Percentiles rank a stretch among this genome's conserved stretches.
phyloP scores from a whole-genome alignment of 1,284 basidiomycete genomes.

The Ceratobasidium papillatum region DNA sequence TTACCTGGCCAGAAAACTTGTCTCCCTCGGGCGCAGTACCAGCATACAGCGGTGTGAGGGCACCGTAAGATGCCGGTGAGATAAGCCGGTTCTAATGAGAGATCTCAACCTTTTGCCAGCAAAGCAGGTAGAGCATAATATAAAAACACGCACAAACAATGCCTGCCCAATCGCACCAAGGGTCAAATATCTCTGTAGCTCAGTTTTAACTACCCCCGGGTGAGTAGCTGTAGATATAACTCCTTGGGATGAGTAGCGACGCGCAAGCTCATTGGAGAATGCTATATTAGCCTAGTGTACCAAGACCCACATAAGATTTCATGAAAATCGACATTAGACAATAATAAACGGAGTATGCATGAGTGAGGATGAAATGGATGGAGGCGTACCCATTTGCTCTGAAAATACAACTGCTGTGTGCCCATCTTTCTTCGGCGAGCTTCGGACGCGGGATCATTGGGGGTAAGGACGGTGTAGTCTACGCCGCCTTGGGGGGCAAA shows the following conservation, averaged over 20 bases:
- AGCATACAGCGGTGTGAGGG: conserved; percentile 42
- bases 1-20: conserved; percentile 38
- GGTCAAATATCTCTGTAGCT: conserved; percentile 48
- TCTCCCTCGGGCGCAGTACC: conserved; percentile 37
- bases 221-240: conserved; percentile 53
- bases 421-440: conserved; percentile 24
- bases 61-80: conserved; percentile 22
- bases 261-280: conserved; percentile 52
- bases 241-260: conserved; percentile 53
- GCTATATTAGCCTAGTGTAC: conserved; percentile 50
- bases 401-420: conserved; percentile 15
- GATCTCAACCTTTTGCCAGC: too few relatives aligned
- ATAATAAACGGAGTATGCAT: too few relatives aligned
- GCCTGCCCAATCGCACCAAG: neutral
- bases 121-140: neutral
- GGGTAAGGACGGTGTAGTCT: conserved; percentile 9
- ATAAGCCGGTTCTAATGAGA: neutral
- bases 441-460: conserved; percentile 15
- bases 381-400: conserved; percentile 37
- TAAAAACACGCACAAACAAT: neutral
- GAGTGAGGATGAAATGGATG: neutral
- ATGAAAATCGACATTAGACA: too few relatives aligned
- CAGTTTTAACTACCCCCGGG: conserved; percentile 47
- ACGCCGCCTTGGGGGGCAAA: conserved; percentile 13
- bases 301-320: neutral